Base-by-base conservation (phyloP, 2,329 filamentous ascomycete genomes). In the Verticillium isaacii region DNA sequence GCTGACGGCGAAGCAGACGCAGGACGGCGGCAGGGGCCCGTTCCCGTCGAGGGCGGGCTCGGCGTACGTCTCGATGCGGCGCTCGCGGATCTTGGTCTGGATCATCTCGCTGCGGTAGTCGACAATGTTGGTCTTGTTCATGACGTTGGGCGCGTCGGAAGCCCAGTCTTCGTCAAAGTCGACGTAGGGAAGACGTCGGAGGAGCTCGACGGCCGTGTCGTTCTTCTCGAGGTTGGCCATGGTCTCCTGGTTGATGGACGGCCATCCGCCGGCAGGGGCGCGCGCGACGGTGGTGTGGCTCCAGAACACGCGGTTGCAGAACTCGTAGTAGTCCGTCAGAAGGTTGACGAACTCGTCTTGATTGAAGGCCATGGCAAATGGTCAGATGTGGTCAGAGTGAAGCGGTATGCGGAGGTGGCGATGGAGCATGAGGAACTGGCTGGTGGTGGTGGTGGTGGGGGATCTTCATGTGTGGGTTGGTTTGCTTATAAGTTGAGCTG, bases 271-370 rank as follows among this genome's bases (percentile, higher is more conserved):
- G n/a, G 57, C 3, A 32, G 62, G 62, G 5, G 60, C 37, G 25
- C 56, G 60, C 52, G 5, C 55, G 32, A 60, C 57, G 50, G 59
- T 61, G 17, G 14, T 62, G 59, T 61, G 17, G 14, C 61, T 25
- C 64, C 66, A 68, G 58, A 62, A 68, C 15, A 59, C 50, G 34
- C 63, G 63, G 54, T 57, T 56, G 34, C 65, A 66, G 45, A 66
- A 66, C n/a, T 66, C 57, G 62, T 63, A 66, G 61, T 66, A 65
- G 61, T 65, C 65, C 34, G 65, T 64, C 32, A 66, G 52, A n/a
- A 63, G 65, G 58, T 62, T 60, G 55, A 66, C 60, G 59, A 66
- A 64, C 17, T 66, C 63, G 4, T 59, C 56, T 57, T 39, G 17
- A 34, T 63, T 23, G 23, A 50, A 63, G 19, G n/a, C 14, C 59